Percentiles rank a stretch among this genome's conserved stretches.
Evolutionary conservation across 2,329 filamentous ascomycete genomes (phyloP).

Genomic region (Verticillium zaregamsianum): DNA sequence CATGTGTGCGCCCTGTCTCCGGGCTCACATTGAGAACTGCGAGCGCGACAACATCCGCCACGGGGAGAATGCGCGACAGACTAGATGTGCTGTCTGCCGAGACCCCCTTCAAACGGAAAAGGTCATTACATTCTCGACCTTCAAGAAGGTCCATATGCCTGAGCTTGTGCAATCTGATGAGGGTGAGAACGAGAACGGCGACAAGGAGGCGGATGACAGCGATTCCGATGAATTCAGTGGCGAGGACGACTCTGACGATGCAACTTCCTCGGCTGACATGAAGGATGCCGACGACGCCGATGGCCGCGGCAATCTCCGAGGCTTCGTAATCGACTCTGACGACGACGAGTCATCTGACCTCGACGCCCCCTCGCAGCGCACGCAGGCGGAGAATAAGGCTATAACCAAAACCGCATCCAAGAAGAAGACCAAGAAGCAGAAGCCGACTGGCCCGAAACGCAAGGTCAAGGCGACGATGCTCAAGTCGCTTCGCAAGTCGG

Average conservation of each 20-base stretch:
- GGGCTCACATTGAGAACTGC: slow-evolving; percentile 60
- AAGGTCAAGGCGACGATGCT: slow-evolving; percentile 33
- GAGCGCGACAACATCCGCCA: slow-evolving; percentile 49
- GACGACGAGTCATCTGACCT: slow-evolving; percentile 25
- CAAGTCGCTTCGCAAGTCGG: slow-evolving; percentile 19
- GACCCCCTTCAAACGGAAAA: slow-evolving; percentile 60
- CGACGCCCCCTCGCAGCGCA: slow-evolving; percentile 26
- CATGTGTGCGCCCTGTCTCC: slow-evolving; percentile 73
- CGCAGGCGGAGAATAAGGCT: not conserved
- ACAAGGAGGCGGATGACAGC: slow-evolving; percentile 27
- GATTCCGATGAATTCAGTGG: slow-evolving; percentile 54
- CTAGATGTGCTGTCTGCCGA: slow-evolving; percentile 75
- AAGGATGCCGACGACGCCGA: slow-evolving; percentile 25
- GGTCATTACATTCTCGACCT: slow-evolving; percentile 69
- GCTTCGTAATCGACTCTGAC: slow-evolving; percentile 14
- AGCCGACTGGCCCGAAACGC: slow-evolving; percentile 32
- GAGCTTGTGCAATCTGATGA: slow-evolving; percentile 23
- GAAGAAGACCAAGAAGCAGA: slow-evolving; percentile 23
- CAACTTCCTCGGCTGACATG: slow-evolving; percentile 21
- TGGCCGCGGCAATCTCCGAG: slow-evolving; percentile 6
- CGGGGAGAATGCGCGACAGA: slow-evolving; percentile 52
- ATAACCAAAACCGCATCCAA: slow-evolving; percentile 16
- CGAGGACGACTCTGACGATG: slow-evolving; percentile 34
- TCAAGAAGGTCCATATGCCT: slow-evolving; percentile 68
- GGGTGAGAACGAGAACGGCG: slow-evolving; percentile 27